Percentiles rank a stretch among this genome's conserved stretches.
phyloP scores from a whole-genome alignment of 352 stramenopile genomes.

The Pythium diclinum region DNA sequence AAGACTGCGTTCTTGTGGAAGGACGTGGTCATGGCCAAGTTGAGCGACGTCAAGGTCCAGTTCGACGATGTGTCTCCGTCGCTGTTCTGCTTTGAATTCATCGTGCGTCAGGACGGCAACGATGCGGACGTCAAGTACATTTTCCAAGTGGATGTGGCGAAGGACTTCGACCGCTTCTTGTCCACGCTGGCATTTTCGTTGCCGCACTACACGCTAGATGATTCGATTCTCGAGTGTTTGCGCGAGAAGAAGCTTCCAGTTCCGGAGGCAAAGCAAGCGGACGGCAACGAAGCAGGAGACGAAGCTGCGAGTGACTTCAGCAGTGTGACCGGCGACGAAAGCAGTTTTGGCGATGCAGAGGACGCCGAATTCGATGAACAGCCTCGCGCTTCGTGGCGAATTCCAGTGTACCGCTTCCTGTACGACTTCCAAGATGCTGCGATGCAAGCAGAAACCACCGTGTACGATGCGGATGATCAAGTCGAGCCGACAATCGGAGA shows the following conservation, averaged over 20 bases:
- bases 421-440: conserved; percentile 73
- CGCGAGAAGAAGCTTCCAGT: conserved; percentile 61
- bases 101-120: conserved; percentile 48
- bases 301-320: conserved; percentile 81
- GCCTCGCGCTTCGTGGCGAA: conserved; percentile 39
- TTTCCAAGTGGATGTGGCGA: conserved; percentile 69
- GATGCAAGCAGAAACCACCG: conserved; percentile 58
- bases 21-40: conserved; percentile 51
- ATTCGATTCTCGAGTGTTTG: conserved; percentile 59
- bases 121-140: conserved; percentile 69
- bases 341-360: conserved; percentile 71
- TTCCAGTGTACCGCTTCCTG: conserved; percentile 61
- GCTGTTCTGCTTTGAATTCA: conserved; percentile 78
- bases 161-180: conserved; percentile 81
- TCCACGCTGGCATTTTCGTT: conserved; percentile 66
- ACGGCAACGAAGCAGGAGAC: conserved; percentile 41
- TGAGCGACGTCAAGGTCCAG: conserved; percentile 75
- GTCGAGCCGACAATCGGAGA: conserved; percentile 61
- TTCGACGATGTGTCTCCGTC: conserved; percentile 81
- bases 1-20: conserved; percentile 75
- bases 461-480: conserved; percentile 78
- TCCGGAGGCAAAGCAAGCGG: conserved; percentile 39
- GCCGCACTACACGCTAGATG: conserved; percentile 54
- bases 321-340: conserved; percentile 82
- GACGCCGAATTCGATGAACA: conserved; percentile 71